Percentiles rank a stretch among this genome's conserved stretches.
These are phyloP conservation scores for Atkinsonella texensis DNA, from an alignment of 2,329 filamentous ascomycete species.

Conservation along the genomic window DNA sequence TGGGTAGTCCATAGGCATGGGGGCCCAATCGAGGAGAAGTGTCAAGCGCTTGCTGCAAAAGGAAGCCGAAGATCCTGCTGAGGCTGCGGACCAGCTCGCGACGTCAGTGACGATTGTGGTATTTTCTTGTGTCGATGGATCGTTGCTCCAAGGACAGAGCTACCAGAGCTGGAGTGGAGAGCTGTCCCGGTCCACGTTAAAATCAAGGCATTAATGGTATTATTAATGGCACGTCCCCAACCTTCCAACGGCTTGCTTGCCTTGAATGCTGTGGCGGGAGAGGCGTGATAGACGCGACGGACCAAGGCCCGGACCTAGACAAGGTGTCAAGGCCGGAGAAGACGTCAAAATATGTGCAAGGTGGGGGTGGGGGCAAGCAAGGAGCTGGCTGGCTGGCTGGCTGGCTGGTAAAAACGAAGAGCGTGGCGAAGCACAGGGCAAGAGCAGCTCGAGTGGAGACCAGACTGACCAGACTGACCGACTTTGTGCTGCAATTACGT, in stretches of 20 bases:
- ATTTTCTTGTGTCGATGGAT: background rate
- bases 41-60: background rate
- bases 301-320: no score
- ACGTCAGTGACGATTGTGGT: background rate
- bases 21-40: background rate
- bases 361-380: no score
- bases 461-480: no score
- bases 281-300: no score
- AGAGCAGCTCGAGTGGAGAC: no score
- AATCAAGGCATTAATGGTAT: background rate
- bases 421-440: no score
- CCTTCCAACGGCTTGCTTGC: background rate
- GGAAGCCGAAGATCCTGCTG: background rate
- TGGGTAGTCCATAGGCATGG: background rate
- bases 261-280: background rate
- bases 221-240: background rate
- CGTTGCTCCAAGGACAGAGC: background rate
- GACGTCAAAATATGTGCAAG: background rate
- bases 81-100: background rate
- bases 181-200: background rate
- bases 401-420: no score
- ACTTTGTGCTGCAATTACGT: no score
- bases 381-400: no score
- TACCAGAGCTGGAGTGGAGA: background rate
- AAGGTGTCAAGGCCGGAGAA: background rate